Conservation (phyloP, 192 early-diverging fungal genomes). For the Oehlia diaphana region DNA sequence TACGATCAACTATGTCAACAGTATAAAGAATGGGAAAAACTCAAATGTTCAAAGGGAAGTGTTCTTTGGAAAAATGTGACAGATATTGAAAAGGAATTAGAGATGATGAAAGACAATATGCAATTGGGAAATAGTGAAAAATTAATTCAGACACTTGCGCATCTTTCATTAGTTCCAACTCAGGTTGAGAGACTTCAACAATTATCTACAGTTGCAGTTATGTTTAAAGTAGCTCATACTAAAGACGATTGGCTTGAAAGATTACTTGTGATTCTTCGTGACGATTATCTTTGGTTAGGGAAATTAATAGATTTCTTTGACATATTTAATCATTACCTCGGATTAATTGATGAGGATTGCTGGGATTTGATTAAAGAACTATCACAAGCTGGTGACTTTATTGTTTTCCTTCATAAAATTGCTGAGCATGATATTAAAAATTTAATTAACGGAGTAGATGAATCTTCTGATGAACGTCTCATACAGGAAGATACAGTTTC, state of each 20-base stretch:
- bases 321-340: neutral
- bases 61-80: slow-evolving; percentile 4
- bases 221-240: slow-evolving; percentile 5
- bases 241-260: neutral
- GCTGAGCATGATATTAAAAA: slow-evolving; percentile 27
- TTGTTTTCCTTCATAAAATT: slow-evolving; percentile 15
- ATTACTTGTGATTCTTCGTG: neutral
- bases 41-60: neutral
- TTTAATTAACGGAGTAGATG: slow-evolving; percentile 32
- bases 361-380: slow-evolving; percentile 22
- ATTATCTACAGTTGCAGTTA: neutral
- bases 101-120: no score
- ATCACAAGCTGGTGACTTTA: neutral
- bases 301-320: neutral
- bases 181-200: neutral
- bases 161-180: neutral
- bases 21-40: slow-evolving; percentile 3
- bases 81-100: neutral
- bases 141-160: neutral
- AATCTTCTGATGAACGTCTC: slow-evolving; percentile 29
- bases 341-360: neutral
- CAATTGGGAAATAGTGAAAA: neutral
- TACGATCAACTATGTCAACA: neutral
- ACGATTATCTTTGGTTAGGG: neutral
- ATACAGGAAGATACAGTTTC: slow-evolving; percentile 30